Conservation (phyloP, 2,329 filamentous ascomycete species). For the Herpomyces periplanetae region DNA sequence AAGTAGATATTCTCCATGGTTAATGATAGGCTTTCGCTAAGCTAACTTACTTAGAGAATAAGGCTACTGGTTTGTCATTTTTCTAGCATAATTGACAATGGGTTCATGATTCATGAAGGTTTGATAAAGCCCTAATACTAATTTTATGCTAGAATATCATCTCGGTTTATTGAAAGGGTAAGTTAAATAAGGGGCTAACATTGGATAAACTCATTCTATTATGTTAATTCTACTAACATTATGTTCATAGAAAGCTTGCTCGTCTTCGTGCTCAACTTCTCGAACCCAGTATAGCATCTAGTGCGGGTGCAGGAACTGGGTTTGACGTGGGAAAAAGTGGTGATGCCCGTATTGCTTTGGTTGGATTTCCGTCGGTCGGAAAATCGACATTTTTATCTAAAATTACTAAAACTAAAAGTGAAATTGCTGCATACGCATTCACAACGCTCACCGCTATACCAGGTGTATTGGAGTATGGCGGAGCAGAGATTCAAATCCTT, state of each 20-base stretch:
- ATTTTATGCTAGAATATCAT: conserved; percentile 37
- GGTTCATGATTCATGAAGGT: conserved; percentile 6
- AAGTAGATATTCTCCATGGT: conserved; percentile 18
- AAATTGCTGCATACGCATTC: conserved; percentile 84
- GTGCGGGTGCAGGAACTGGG: conserved; percentile 35
- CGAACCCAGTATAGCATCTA: conserved; percentile 43
- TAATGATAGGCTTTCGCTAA: conserved; percentile 1
- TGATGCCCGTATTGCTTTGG: conserved; percentile 77
- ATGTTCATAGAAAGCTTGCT: conserved; percentile 40
- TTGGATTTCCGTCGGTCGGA: conserved; percentile 84
- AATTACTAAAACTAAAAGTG: conserved; percentile 86
- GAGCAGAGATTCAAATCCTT: conserved; percentile 85
- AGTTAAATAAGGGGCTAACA: conserved; percentile 4
- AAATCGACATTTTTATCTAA: conserved; percentile 98
- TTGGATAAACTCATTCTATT: neutral
- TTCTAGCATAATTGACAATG: conserved; percentile 1
- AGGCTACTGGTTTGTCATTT: conserved; percentile 44
- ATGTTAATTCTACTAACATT: neutral
- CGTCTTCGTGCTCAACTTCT: conserved; percentile 72
- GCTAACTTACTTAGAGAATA: conserved; percentile 26
- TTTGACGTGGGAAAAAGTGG: conserved; percentile 77
- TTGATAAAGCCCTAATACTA: no score
- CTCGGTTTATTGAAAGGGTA: conserved; percentile 88
- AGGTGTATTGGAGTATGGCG: conserved; percentile 82
- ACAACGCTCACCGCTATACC: conserved; percentile 90